Evolutionary conservation across 371 early-diverging fungal species (phyloP).

Genomic region (Syncephalastrum sp.): DNA sequence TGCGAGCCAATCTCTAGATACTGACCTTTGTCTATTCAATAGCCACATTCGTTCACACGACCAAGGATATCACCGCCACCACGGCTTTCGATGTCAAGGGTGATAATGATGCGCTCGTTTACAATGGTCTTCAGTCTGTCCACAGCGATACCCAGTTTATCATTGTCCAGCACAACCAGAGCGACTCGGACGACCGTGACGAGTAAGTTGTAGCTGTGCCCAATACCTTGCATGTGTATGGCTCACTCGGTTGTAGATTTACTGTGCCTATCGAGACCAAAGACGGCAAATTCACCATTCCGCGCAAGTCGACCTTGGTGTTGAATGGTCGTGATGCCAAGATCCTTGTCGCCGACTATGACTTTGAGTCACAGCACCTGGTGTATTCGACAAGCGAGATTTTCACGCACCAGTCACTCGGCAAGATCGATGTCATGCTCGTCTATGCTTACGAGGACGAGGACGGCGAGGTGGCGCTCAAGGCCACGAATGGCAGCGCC

Average conservation of each 20-base stretch:
- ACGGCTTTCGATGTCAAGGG: conserved; percentile 4
- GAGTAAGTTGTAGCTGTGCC: conserved; percentile 9
- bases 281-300: conserved; percentile 11
- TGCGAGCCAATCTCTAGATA: not conserved
- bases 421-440: conserved; percentile 14
- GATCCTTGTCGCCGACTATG: conserved; percentile 19
- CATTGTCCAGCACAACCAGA: conserved; percentile 14
- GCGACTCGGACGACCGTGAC: conserved; percentile 4
- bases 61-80: conserved; percentile 16
- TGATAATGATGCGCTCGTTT: conserved; percentile 10
- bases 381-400: conserved; percentile 25
- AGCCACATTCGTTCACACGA: conserved; percentile 18
- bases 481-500: conserved; percentile 3
- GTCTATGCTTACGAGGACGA: conserved; percentile 21
- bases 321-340: conserved; percentile 26
- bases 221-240: not conserved
- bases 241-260: conserved; percentile 6
- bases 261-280: conserved; percentile 12
- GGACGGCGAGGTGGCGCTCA: conserved; percentile 21
- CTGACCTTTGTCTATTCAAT: not conserved
- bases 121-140: conserved; percentile 13
- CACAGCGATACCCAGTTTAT: conserved; percentile 13
- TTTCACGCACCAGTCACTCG: conserved; percentile 18
- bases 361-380: conserved; percentile 24
- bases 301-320: conserved; percentile 10